Evolutionary conservation across 2,329 filamentous ascomycete species (phyloP).

Genomic region (Sporothrix euskadiensis): DNA sequence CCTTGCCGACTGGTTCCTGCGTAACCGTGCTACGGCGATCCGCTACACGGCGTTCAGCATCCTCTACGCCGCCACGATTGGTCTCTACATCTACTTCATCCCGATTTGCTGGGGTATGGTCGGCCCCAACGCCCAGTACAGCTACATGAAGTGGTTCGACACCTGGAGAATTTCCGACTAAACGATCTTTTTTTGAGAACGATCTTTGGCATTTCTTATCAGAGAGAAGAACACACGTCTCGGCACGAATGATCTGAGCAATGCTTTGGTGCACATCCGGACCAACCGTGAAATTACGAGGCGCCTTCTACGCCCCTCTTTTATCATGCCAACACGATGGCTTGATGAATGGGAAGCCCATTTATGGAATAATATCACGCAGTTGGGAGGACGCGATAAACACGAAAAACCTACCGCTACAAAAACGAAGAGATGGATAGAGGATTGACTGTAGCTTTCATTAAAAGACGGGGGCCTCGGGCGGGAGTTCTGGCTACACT

Average conservation of each 20-base stretch:
- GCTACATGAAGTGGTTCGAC: slow-evolving; percentile 90
- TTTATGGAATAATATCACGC: background rate
- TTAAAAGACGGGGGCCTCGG: slow-evolving; percentile 21
- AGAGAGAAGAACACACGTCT: background rate
- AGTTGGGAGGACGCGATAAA: background rate
- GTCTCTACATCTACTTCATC: slow-evolving; percentile 85
- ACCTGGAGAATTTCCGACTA: slow-evolving; percentile 80
- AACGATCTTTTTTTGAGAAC: background rate
- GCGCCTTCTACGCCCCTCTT: background rate
- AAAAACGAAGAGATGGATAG: slow-evolving; percentile 25
- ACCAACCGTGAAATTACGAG: background rate
- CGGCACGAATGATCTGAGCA: background rate
- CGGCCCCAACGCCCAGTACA: slow-evolving; percentile 78
- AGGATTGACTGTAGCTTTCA: slow-evolving; percentile 19
- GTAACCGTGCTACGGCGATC: slow-evolving; percentile 62
- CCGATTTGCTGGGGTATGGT: slow-evolving; percentile 97
- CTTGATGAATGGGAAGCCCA: background rate
- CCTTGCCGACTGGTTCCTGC: slow-evolving; percentile 78
- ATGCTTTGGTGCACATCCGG: background rate
- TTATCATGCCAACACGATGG: background rate
- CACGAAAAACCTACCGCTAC: background rate
- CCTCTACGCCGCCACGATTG: slow-evolving; percentile 73
- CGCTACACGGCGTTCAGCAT: slow-evolving; percentile 70
- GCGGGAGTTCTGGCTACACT: slow-evolving; percentile 34
- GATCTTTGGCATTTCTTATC: too few relatives aligned